A percentile compares a stretch with the other conserved stretches of the same genome.
Evolutionary conservation across 305 asterid genomes (phyloP).

Genomic region (Fraxinus angustifolia): DNA sequence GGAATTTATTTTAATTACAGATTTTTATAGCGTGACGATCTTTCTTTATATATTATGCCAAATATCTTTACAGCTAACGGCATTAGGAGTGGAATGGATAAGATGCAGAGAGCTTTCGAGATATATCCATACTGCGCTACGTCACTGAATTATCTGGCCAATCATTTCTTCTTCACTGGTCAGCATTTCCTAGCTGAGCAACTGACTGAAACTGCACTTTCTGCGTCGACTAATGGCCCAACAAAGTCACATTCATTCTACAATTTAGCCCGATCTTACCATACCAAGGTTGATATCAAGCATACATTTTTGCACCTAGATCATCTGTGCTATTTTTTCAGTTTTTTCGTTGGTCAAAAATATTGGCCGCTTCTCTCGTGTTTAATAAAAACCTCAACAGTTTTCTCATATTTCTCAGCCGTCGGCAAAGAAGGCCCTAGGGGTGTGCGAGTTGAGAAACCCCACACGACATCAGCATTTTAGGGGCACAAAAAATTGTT

Average conservation of each 20-base stretch:
- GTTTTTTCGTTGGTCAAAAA: constrained; percentile 13
- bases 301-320: constrained; percentile 22
- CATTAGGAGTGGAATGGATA: constrained; percentile 74
- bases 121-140: constrained; percentile 86
- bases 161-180: constrained; percentile 96
- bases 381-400: background rate
- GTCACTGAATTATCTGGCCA: constrained; percentile 88
- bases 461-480: background rate
- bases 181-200: constrained; percentile 95
- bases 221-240: constrained; percentile 89
- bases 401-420: constrained; percentile 12
- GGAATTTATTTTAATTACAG: constrained; percentile 5
- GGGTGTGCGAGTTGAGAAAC: background rate
- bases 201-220: constrained; percentile 91
- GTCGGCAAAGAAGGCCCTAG: background rate
- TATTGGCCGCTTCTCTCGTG: background rate
- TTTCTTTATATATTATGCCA: constrained; percentile 18
- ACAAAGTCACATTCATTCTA: constrained; percentile 96
- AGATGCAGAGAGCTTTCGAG: constrained; percentile 89
- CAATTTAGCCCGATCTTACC: constrained; percentile 97
- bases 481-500: background rate
- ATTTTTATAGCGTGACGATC: background rate
- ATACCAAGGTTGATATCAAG: constrained; percentile 71
- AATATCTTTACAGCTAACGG: constrained; percentile 59
- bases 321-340: constrained; percentile 2